Conservation (phyloP, 495 filamentous ascomycete genomes). For the Entonaema liquescens region DNA sequence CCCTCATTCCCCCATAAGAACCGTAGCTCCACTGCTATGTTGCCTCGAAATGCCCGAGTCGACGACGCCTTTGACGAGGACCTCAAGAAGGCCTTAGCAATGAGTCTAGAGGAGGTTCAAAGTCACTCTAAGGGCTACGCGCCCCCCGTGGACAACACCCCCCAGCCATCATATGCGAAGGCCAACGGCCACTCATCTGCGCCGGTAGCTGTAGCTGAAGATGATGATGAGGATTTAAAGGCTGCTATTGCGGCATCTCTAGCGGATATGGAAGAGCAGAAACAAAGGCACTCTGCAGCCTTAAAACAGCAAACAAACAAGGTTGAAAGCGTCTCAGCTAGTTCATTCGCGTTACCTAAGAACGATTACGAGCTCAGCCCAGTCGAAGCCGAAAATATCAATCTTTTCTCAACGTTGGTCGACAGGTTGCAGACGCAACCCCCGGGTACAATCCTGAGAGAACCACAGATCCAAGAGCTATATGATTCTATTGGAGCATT, state of each 20-base stretch:
- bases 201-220: constrained; percentile 60
- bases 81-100: constrained; percentile 87
- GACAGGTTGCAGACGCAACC: constrained; percentile 95
- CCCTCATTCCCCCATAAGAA: constrained; percentile 52
- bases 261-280: constrained; percentile 97
- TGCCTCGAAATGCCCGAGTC: constrained; percentile 85
- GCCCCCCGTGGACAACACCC: constrained; percentile 50
- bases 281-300: constrained; percentile 82
- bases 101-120: constrained; percentile 94
- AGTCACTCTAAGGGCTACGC: constrained; percentile 61
- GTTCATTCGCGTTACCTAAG: constrained; percentile 68
- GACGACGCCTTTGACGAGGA: constrained; percentile 92
- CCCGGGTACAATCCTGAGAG: constrained; percentile 90
- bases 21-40: constrained; percentile 68
- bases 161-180: constrained; percentile 43
- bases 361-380: constrained; percentile 95
- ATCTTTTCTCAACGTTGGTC: constrained; percentile 92
- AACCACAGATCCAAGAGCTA: constrained; percentile 96
- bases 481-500: constrained; percentile 95
- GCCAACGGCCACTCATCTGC: constrained; percentile 53
- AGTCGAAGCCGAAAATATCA: constrained; percentile 96
- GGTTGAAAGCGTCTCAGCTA: constrained; percentile 47
- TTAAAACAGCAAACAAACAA: constrained; percentile 75
- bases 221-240: constrained; percentile 92
- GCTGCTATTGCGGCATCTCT: constrained; percentile 97